Conservation (phyloP, 495 filamentous ascomycete genomes). For the Parmelia sp. region DNA sequence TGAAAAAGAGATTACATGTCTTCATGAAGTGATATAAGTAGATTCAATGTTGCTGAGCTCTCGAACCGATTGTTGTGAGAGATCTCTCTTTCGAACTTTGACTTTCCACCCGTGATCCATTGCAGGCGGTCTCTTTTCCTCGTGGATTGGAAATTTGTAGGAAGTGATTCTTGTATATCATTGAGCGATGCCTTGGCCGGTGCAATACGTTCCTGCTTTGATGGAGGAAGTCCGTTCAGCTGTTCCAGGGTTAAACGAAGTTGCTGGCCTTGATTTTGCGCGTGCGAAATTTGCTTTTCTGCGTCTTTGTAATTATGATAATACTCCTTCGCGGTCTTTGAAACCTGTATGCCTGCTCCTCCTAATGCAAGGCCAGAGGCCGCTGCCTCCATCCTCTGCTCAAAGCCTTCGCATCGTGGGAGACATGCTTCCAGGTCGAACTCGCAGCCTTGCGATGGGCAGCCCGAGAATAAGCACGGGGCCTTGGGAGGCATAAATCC, state of each 20-base stretch:
- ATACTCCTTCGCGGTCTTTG: not conserved
- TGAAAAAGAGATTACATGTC: not conserved
- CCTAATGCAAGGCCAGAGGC: not conserved
- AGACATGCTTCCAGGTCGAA: no score
- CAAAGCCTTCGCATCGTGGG: not conserved
- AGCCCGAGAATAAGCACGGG: not conserved
- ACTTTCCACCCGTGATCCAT: not conserved
- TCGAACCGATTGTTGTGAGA: not conserved
- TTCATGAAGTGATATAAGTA: not conserved
- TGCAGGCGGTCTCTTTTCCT: conserved; percentile 3
- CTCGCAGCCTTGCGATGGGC: not conserved
- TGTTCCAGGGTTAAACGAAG: not conserved
- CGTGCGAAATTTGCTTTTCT: not conserved
- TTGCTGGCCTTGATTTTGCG: conserved; percentile 6
- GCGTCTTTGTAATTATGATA: conserved; percentile 10
- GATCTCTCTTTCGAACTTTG: not conserved
- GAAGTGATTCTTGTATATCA: not conserved
- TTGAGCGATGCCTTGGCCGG: conserved; percentile 8
- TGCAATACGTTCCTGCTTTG: not conserved
- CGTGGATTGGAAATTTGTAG: not conserved
- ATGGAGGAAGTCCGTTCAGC: conserved; percentile 3
- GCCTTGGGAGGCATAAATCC: not conserved
- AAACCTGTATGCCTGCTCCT: not conserved
- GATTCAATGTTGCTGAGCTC: not conserved
- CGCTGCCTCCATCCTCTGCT: conserved; percentile 13